Percentiles rank a stretch among this genome's conserved stretches.
phyloP scores from a whole-genome alignment of 345 rosid genomes.

The Syzygium jambos region DNA sequence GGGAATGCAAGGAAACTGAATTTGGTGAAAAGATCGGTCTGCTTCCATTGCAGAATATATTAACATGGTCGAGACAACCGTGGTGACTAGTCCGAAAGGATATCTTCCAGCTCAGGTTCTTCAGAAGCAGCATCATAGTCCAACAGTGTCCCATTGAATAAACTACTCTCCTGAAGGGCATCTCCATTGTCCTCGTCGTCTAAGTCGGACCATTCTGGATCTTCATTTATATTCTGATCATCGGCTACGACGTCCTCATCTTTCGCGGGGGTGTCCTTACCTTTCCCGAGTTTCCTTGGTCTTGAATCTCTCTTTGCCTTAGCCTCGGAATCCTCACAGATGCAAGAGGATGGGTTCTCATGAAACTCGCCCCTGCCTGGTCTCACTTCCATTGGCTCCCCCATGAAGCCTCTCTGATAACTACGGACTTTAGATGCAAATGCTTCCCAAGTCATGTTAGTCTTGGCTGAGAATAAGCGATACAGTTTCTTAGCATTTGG shows the following conservation, averaged over 20 bases:
- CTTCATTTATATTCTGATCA: constrained; percentile 40
- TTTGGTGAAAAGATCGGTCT: background rate
- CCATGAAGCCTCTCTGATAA: constrained; percentile 90
- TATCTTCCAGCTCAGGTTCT: constrained; percentile 78
- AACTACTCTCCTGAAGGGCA: constrained; percentile 27
- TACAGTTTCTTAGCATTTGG: constrained; percentile 88
- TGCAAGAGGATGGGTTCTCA: constrained; percentile 89
- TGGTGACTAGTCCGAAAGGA: constrained; percentile 58
- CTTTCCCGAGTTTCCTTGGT: constrained; percentile 44
- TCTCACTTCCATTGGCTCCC: constrained; percentile 89
- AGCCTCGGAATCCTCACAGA: constrained; percentile 60
- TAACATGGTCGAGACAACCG: background rate
- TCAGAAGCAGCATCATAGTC: constrained; percentile 52
- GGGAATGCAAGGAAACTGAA: background rate
- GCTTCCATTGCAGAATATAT: background rate
- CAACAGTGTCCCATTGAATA: constrained; percentile 31
- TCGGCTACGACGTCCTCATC: constrained; percentile 22
- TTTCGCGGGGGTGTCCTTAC: constrained; percentile 12
- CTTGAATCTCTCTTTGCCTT: constrained; percentile 23
- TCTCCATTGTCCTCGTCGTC: constrained; percentile 56
- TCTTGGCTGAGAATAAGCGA: constrained; percentile 56
- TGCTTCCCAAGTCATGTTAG: constrained; percentile 78
- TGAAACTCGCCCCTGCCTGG: constrained; percentile 98
- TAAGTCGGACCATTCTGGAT: constrained; percentile 51
- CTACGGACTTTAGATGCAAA: constrained; percentile 68